These are phyloP conservation scores for Ogataea allantospora DNA, from an alignment of 805 yeast genomes.

Conservation along the genomic window DNA sequence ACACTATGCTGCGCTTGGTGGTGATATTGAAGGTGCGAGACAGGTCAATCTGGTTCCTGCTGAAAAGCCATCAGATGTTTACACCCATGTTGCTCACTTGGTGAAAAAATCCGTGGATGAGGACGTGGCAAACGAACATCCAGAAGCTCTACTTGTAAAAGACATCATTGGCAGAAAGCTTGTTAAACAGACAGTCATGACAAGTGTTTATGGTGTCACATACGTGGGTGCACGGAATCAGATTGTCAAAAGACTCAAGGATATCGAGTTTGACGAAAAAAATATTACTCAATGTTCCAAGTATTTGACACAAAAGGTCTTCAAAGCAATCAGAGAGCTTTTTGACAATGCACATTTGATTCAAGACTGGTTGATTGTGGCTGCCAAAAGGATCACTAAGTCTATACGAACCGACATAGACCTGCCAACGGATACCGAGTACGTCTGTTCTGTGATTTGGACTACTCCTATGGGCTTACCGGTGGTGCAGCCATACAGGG, in stretches of 20 bases:
- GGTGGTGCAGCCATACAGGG: conserved; percentile 94
- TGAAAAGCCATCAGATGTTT: conserved; percentile 75
- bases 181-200: conserved; percentile 97
- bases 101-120: conserved; percentile 54
- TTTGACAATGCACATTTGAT: conserved; percentile 91
- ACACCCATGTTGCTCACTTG: conserved; percentile 63
- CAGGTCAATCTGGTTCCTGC: conserved; percentile 75
- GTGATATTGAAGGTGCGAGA: conserved; percentile 78
- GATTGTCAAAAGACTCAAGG: conserved; percentile 72
- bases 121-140: conserved; percentile 56
- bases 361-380: conserved; percentile 93
- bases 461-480: conserved; percentile 95
- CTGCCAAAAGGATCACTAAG: conserved; percentile 77
- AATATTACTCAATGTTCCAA: conserved; percentile 42
- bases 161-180: conserved; percentile 78
- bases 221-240: conserved; percentile 90
- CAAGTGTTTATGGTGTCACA: conserved; percentile 96
- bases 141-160: conserved; percentile 53
- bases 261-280: conserved; percentile 44
- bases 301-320: conserved; percentile 75
- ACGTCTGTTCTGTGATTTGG: conserved; percentile 92
- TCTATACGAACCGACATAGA: conserved; percentile 69
- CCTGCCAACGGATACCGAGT: conserved; percentile 53
- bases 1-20: conserved; percentile 85
- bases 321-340: conserved; percentile 78